phyloP scores from a whole-genome alignment of 768 basidiomycete species.

The Hortiboletus campestris region DNA sequence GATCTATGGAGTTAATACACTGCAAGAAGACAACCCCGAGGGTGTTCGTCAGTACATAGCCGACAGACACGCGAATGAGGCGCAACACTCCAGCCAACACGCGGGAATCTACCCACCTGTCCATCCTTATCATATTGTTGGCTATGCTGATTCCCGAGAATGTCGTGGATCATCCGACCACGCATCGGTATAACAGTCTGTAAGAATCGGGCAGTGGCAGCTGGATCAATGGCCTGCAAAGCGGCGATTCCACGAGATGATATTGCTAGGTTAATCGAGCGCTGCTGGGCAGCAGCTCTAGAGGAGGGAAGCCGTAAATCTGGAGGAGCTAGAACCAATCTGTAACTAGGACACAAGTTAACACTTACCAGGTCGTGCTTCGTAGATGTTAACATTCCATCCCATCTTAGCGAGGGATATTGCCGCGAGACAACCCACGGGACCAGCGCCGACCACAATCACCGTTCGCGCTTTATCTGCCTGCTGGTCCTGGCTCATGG shows the following conservation, averaged over 20 bases:
- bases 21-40: conserved; percentile 36
- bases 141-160: conserved; percentile 68
- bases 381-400: conserved; percentile 80
- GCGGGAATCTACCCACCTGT: conserved; percentile 57
- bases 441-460: conserved; percentile 84
- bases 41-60: conserved; percentile 22
- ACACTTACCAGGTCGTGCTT: conserved; percentile 68
- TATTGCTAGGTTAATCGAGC: conserved; percentile 96
- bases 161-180: conserved; percentile 91
- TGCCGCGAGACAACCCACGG: conserved; percentile 91
- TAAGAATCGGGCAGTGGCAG: conserved; percentile 66
- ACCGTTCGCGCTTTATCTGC: conserved; percentile 39
- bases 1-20: conserved; percentile 94
- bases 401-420: conserved; percentile 82
- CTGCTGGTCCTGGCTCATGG: conserved; percentile 14
- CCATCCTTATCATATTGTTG: conserved; percentile 87
- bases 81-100: conserved; percentile 7
- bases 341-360: conserved; percentile 13
- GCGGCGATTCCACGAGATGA: conserved; percentile 92
- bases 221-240: conserved; percentile 74
- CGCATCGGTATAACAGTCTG: conserved; percentile 87
- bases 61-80: conserved; percentile 23
- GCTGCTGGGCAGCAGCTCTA: conserved; percentile 62
- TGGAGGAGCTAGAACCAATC: conserved; percentile 30
- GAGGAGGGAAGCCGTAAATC: conserved; percentile 75